A percentile compares a stretch with the other conserved stretches of the same genome.
phyloP scores from a whole-genome alignment of 2,329 filamentous ascomycete species.

The Pseudogymnoascus sp. region DNA sequence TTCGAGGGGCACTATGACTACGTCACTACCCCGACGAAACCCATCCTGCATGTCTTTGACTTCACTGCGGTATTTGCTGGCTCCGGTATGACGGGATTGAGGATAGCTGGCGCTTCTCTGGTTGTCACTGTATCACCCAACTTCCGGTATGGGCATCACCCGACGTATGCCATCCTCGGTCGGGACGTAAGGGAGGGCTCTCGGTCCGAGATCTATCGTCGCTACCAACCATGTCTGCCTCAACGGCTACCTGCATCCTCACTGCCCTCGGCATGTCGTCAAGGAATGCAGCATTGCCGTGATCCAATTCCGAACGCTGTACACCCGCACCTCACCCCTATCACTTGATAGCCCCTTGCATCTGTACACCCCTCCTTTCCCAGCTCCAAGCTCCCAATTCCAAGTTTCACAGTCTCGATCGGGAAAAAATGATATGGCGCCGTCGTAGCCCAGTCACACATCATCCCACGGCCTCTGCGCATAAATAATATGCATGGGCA shows the following conservation, averaged over 20 bases:
- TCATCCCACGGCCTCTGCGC: constrained; percentile 12
- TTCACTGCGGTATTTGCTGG: not conserved
- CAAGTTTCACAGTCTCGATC: not conserved
- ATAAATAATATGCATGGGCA: constrained; percentile 12
- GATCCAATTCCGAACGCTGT: not conserved
- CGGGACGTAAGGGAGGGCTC: not conserved
- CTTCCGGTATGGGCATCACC: not conserved
- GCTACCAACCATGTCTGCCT: not conserved
- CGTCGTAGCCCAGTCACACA: not conserved
- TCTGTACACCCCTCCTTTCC: not conserved
- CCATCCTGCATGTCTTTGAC: not conserved
- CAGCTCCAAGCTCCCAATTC: not conserved
- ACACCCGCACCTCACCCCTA: not conserved
- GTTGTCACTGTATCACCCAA: not conserved
- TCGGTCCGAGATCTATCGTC: not conserved
- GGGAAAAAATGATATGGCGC: not conserved
- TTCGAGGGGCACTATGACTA: not conserved
- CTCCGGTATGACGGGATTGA: not conserved
- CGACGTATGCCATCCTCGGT: not conserved
- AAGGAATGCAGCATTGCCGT: not conserved
- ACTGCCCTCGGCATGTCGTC: not conserved
- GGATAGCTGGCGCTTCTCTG: not conserved
- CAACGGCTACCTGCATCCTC: not conserved
- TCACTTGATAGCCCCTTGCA: not conserved
- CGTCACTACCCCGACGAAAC: not conserved